Conservation (phyloP, 2,329 filamentous ascomycete species). For the Alternaria atra region DNA sequence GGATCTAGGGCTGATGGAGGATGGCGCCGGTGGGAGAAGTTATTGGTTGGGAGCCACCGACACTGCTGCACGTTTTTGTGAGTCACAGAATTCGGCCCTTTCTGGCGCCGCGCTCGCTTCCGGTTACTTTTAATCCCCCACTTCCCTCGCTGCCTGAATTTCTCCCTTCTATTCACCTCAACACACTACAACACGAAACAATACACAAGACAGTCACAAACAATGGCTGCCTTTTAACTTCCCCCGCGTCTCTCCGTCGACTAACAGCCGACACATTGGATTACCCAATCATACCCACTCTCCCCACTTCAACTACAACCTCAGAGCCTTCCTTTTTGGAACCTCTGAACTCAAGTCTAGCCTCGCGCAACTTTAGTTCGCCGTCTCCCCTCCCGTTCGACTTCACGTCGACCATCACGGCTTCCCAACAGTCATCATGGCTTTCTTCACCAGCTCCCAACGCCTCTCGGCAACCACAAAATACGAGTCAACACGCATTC, state of each 20-base stretch:
- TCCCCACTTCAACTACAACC: slow-evolving; percentile 39
- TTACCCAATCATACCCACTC: slow-evolving; percentile 32
- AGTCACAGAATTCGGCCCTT: slow-evolving; percentile 28
- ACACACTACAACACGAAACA: slow-evolving; percentile 28
- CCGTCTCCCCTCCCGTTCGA: slow-evolving; percentile 68
- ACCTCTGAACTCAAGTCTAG: slow-evolving; percentile 72
- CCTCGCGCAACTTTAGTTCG: slow-evolving; percentile 67
- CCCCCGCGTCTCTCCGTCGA: slow-evolving; percentile 36
- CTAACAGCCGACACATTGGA: slow-evolving; percentile 45
- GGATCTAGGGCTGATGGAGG: slow-evolving; percentile 27
- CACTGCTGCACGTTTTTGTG: slow-evolving; percentile 28
- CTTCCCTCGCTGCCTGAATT: slow-evolving; percentile 44
- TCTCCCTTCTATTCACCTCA: slow-evolving; percentile 33
- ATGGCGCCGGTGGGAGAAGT: neutral
- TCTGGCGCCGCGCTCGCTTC: slow-evolving; percentile 29
- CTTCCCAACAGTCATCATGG: slow-evolving; percentile 78
- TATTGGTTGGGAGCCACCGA: slow-evolving; percentile 21
- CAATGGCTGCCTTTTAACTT: slow-evolving; percentile 53
- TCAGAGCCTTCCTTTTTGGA: slow-evolving; percentile 54
- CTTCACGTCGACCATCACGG: slow-evolving; percentile 82
- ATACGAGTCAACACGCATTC: slow-evolving; percentile 54
- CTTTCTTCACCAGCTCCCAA: slow-evolving; percentile 70
- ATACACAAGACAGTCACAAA: slow-evolving; percentile 44
- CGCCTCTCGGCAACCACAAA: slow-evolving; percentile 62
- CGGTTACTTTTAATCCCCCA: slow-evolving; percentile 34